These are phyloP conservation scores for Colletotrichum liriopes DNA, from an alignment of 2,329 filamentous ascomycete genomes.

Conservation along the genomic window DNA sequence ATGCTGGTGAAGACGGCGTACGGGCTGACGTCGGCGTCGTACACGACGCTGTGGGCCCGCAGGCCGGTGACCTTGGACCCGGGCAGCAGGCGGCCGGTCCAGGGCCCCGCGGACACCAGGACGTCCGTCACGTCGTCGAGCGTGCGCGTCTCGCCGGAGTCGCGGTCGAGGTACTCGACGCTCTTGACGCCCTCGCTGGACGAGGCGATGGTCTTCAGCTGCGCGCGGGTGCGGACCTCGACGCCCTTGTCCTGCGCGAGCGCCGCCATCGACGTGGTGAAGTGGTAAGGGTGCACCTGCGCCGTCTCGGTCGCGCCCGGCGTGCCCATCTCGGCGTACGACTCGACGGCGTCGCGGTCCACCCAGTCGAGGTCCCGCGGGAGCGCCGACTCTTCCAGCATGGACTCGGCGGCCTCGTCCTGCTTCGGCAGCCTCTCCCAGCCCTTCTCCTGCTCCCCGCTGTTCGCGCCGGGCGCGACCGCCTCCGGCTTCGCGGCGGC, in stretches of 20 bases:
- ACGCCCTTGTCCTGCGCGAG: constrained; percentile 80
- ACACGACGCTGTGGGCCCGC: constrained; percentile 77
- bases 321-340: constrained; percentile 86
- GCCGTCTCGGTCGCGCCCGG: constrained; percentile 82
- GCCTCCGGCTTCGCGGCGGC: constrained; percentile 40
- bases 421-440: constrained; percentile 77
- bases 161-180: constrained; percentile 73
- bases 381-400: constrained; percentile 72
- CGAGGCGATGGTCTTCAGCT: constrained; percentile 78
- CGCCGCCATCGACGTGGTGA: constrained; percentile 87
- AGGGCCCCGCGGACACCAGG: constrained; percentile 72
- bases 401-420: constrained; percentile 61
- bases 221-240: constrained; percentile 76
- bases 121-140: constrained; percentile 67
- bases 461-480: constrained; percentile 22
- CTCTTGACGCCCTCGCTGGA: constrained; percentile 67
- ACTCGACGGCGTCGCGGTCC: constrained; percentile 73
- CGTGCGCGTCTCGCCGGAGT: constrained; percentile 51
- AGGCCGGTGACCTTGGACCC: constrained; percentile 71
- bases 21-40: constrained; percentile 75
- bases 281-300: constrained; percentile 93
- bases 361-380: constrained; percentile 91
- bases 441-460: constrained; percentile 55
- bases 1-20: constrained; percentile 93
- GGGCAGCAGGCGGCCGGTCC: constrained; percentile 74